Base-by-base conservation (phyloP, 2,329 filamentous ascomycete species). In the Neonectria hederae region DNA sequence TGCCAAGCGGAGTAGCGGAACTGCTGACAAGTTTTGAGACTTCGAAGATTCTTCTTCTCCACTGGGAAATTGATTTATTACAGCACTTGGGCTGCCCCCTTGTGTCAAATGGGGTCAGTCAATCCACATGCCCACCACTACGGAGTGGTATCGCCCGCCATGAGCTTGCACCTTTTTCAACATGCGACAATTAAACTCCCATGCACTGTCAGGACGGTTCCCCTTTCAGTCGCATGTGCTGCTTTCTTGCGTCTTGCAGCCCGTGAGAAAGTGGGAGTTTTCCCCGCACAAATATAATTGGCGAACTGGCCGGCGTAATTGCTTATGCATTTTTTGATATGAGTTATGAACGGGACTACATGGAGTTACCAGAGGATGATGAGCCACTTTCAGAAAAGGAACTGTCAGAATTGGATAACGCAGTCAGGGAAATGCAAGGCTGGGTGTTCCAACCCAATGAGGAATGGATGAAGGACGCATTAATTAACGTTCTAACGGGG, bases 321-420 rank as follows among this genome's bases (percentile, higher is more conserved):
- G 38, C 30, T 4, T 62, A 62, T 17, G 5, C 10, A 8, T 46
- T 52, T 24, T 62, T 62, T 30, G 26, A 62, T 22, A 57, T 46
- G 35, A 57, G 26, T 11, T 62, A 62, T 24, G 59, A 62, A 54
- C 54, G 59, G 9, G 46, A 57, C 38, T 57, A 53, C 48, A 52
- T 57, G 35, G 46, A 57, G 35, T 10, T 54, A 1, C n/a, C 32
- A 14, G 5, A 45, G 3, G 46, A 62, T 19, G 46, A 48, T 30
- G 22, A 40, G 30, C 59, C 59, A 11, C 28, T 32, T 11, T 62
- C 59, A 10, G 59, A 57, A 19, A 57, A 53, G 48, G 59, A 62
- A 40, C 3, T 38, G 5, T 10, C 42, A 19, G 59, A 57, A 32
- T 19, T 57, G 30, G 17, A 57, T 1, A 57, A 53, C 9, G 59